Base-by-base conservation (phyloP, 2,329 filamentous ascomycete genomes). In the Aspergillus carbonarius region DNA sequence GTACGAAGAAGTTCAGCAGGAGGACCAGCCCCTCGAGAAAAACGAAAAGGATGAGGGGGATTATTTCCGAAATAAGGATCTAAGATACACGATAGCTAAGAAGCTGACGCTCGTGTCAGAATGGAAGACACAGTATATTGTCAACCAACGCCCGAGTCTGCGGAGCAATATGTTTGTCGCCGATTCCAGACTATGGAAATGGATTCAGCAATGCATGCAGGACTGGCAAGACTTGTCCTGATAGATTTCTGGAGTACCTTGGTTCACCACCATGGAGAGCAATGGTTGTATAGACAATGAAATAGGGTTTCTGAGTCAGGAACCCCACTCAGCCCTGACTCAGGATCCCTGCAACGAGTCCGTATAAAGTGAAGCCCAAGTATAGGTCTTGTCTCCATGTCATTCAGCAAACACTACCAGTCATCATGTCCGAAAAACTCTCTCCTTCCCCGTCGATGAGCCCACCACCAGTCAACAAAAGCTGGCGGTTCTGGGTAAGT, bases 111-210 rank as follows among this genome's bases (percentile, higher is more conserved):
- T 65, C 12, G 23, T 66, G 18, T 66, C 64, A 10, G 55, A 59
- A 57, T 63, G 59, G 58, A 66, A 65, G 58, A n/a, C 34, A 51
- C 44, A 58, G 25, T 63, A 58, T 47, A 55, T 54, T 2, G 32
- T 10, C 15, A 55, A 52, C 9, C 18, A 59, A 27, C 37, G 15
- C 23, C 57, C 27, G 23, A 66, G 39, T 23, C 54, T 66, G 48
- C 62, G 62, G 12, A 58, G 60, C 39, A 52, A 64, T 20, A 60
- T 65, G 54, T 68, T 66, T 59, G 30, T 65, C 13, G 35, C 66
- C 48, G 60, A 58, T 48, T 49, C 63, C 2, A 50, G 55, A n/a
- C 49, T 65, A 52, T 67, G 59, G 63, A 67, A 63, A 39, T 66
- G 59, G 65, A 59, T 67, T 54, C 30, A 60, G 48, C 32, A 18